phyloP scores from a whole-genome alignment of 2,329 filamentous ascomycete genomes.

The Fusarium sulawesiense region DNA sequence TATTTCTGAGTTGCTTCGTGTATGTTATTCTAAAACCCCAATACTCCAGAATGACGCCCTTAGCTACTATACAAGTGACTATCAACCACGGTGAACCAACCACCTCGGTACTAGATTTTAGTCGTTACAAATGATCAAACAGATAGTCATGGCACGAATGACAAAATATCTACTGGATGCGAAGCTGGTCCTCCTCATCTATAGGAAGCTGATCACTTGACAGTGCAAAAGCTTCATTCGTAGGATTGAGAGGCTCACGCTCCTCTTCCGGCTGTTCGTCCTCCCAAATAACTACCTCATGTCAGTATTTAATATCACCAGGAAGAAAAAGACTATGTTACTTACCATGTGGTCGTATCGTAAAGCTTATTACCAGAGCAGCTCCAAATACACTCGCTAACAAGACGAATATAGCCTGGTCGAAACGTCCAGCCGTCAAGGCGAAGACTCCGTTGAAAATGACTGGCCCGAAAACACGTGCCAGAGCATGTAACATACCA shows the following conservation, averaged over 20 bases:
- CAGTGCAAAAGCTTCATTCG: conserved; percentile 17
- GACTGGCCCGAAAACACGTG: conserved; percentile 81
- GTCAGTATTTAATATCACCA: conserved; percentile 27
- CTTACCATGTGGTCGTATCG: conserved; percentile 80
- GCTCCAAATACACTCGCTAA: conserved; percentile 74
- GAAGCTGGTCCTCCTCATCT: conserved; percentile 48
- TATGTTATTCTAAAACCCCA: conserved; percentile 11
- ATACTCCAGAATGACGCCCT: neutral
- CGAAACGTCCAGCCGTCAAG: conserved; percentile 79
- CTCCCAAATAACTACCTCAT: conserved; percentile 50
- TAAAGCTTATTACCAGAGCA: conserved; percentile 74
- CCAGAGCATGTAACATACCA: conserved; percentile 85
- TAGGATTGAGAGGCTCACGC: conserved; percentile 38
- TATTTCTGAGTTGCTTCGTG: conserved; percentile 17
- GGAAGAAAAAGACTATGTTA: conserved; percentile 37
- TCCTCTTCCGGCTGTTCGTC: conserved; percentile 41
- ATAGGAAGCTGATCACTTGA: conserved; percentile 32
- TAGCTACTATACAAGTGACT: conserved; percentile 5
- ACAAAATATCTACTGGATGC: conserved; percentile 36
- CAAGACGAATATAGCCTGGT: conserved; percentile 86
- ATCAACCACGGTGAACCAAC: neutral
- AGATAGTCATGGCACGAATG: neutral
- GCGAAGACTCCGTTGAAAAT: conserved; percentile 90
- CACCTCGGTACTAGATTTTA: neutral
- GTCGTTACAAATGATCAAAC: neutral